phyloP scores from a whole-genome alignment of 106 monocot genomes.

The Dioscorea zingiberensis region DNA sequence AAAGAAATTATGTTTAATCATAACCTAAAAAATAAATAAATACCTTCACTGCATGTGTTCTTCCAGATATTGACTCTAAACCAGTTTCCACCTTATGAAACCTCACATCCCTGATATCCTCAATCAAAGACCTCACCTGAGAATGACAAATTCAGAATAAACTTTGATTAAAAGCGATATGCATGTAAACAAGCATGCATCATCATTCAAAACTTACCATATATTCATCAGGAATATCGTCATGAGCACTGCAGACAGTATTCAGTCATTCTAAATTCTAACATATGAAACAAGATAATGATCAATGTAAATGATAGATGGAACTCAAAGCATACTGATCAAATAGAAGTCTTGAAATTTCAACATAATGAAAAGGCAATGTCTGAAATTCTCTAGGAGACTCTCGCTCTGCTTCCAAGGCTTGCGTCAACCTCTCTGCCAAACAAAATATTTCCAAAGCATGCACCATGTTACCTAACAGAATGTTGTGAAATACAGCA shows the following conservation, averaged over 20 bases:
- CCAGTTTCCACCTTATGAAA: slow-evolving; percentile 97
- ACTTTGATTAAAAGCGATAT: too few relatives aligned
- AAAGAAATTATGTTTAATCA: not conserved
- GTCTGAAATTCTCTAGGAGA: slow-evolving; percentile 95
- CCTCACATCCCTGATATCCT: slow-evolving; percentile 91
- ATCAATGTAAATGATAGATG: not conserved
- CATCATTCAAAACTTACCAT: slow-evolving; percentile 48
- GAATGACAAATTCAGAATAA: slow-evolving; percentile 7
- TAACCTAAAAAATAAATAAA: not conserved
- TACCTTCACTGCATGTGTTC: slow-evolving; percentile 96
- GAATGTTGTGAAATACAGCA: too few relatives aligned
- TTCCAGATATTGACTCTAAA: slow-evolving; percentile 86
- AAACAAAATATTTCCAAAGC: slow-evolving; percentile 1
- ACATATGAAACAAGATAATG: not conserved
- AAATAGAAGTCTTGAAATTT: slow-evolving; percentile 88
- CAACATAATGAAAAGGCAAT: slow-evolving; percentile 93
- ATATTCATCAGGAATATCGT: slow-evolving; percentile 78
- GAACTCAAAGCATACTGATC: slow-evolving; percentile 50
- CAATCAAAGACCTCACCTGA: slow-evolving; percentile 92
- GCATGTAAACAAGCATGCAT: not conserved
- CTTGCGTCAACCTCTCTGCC: slow-evolving; percentile 79
- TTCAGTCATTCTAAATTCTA: slow-evolving; percentile 9
- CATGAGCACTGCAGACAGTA: slow-evolving; percentile 57
- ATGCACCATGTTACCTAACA: too few relatives aligned
- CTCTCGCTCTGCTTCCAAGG: slow-evolving; percentile 87